These are phyloP conservation scores for Larix kaempferi DNA, from an alignment of 75 land plant genomes.

Conservation along the genomic window DNA sequence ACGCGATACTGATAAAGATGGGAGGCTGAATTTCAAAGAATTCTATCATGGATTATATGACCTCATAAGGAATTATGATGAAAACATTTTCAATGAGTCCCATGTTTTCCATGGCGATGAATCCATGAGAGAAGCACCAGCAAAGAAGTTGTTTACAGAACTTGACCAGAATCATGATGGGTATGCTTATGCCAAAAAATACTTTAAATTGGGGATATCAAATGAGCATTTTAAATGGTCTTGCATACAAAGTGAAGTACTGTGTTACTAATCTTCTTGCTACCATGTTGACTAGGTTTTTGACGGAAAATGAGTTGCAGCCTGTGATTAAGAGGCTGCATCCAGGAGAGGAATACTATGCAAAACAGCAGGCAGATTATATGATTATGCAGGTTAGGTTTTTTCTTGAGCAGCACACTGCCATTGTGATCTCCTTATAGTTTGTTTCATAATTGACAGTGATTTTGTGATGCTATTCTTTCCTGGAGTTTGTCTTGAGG, in stretches of 20 bases:
- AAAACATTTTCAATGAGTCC: constrained; percentile 36
- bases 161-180: constrained; percentile 86
- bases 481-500: background rate
- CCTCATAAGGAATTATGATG: constrained; percentile 57
- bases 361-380: constrained; percentile 92
- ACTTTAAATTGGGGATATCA: background rate
- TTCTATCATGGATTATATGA: constrained; percentile 85
- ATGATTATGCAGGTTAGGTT: constrained; percentile 64
- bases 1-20: constrained; percentile 83
- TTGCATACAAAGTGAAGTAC: background rate
- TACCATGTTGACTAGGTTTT: constrained; percentile 37
- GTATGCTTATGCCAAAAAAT: constrained; percentile 26
- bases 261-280: background rate
- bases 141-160: constrained; percentile 52
- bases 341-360: constrained; percentile 88
- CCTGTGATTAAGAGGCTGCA: constrained; percentile 73
- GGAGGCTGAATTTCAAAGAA: constrained; percentile 74
- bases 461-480: background rate
- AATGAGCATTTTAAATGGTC: background rate
- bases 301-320: constrained; percentile 66
- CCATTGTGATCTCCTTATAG: too few species aligned
- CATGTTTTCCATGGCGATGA: constrained; percentile 18
- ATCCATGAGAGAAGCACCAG: constrained; percentile 37
- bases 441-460: background rate
- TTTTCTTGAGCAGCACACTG: too few species aligned